Evolutionary conservation across 306 rosid species (phyloP).

Genomic region (Cyclanthera cordifolia): DNA sequence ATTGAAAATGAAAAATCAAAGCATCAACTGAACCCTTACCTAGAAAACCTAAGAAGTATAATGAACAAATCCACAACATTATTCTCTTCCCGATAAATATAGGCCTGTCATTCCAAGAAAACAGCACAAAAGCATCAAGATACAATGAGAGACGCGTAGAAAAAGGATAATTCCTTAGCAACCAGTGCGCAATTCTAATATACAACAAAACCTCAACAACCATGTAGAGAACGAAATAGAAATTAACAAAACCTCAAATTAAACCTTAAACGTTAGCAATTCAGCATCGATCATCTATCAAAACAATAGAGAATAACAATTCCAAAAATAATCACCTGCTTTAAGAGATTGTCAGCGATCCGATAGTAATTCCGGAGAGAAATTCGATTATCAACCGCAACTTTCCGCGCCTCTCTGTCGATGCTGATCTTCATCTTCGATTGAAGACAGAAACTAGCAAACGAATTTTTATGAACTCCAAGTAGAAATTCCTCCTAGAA

Average conservation of each 20-base stretch:
- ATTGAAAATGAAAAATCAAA: background rate
- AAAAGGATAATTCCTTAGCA: background rate
- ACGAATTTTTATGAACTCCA: background rate
- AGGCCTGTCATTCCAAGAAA: slow-evolving; percentile 40
- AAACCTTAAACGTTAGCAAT: background rate
- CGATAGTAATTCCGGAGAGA: slow-evolving; percentile 74
- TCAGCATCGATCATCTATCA: background rate
- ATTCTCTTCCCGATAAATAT: slow-evolving; percentile 65
- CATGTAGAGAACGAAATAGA: background rate
- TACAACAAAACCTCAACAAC: slow-evolving; percentile 3
- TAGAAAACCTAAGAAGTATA: slow-evolving; percentile 80
- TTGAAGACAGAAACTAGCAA: slow-evolving; percentile 24
- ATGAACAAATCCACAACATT: slow-evolving; percentile 79
- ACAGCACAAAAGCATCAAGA: slow-evolving; percentile 2
- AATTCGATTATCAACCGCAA: slow-evolving; percentile 70
- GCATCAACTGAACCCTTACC: slow-evolving; percentile 31
- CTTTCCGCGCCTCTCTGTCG: slow-evolving; percentile 47
- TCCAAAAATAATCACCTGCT: slow-evolving; percentile 39
- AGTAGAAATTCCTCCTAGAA: slow-evolving; percentile 8
- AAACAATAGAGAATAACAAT: background rate
- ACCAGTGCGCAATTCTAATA: background rate
- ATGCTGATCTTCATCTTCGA: slow-evolving; percentile 63
- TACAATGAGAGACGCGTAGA: background rate
- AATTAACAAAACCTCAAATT: background rate
- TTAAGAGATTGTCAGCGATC: slow-evolving; percentile 85